These are phyloP conservation scores for Kluyveromyces sp. DNA, from an alignment of 1,139 yeast species.

Conservation along the genomic window DNA sequence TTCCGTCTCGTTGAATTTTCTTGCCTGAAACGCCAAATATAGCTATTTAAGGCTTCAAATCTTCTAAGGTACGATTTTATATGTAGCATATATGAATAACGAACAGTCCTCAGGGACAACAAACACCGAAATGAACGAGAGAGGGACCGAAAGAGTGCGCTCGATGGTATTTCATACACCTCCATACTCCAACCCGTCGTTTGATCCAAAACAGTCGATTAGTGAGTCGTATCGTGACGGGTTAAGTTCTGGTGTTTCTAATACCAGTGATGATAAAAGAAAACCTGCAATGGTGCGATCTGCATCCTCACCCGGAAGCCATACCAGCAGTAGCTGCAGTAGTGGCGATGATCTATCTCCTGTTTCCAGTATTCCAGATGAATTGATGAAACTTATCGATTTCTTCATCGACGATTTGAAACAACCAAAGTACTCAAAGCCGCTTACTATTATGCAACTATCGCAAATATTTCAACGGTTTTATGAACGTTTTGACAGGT, in stretches of 20 bases:
- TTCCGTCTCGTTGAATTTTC: too few species aligned
- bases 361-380: constrained; percentile 29
- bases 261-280: constrained; percentile 2
- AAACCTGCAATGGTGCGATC: neutral
- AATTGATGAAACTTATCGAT: constrained; percentile 31
- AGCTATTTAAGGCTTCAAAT: too few species aligned
- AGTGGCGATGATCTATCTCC: neutral
- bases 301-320: neutral
- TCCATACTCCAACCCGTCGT: constrained; percentile 23
- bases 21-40: too few species aligned
- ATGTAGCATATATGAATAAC: too few species aligned
- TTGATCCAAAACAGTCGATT: constrained; percentile 13
- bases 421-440: constrained; percentile 48
- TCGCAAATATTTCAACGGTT: constrained; percentile 48
- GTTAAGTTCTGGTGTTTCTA: neutral
- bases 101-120: too few species aligned
- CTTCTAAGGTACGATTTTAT: too few species aligned
- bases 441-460: constrained; percentile 45
- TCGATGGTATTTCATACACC: constrained; percentile 23
- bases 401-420: constrained; percentile 42
- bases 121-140: too few species aligned
- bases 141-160: too few species aligned
- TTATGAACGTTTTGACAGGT: constrained; percentile 32
- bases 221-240: constrained; percentile 20
- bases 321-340: neutral